phyloP scores from a whole-genome alignment of 2,329 filamentous ascomycete genomes.

The Epichloe coenophiala region DNA sequence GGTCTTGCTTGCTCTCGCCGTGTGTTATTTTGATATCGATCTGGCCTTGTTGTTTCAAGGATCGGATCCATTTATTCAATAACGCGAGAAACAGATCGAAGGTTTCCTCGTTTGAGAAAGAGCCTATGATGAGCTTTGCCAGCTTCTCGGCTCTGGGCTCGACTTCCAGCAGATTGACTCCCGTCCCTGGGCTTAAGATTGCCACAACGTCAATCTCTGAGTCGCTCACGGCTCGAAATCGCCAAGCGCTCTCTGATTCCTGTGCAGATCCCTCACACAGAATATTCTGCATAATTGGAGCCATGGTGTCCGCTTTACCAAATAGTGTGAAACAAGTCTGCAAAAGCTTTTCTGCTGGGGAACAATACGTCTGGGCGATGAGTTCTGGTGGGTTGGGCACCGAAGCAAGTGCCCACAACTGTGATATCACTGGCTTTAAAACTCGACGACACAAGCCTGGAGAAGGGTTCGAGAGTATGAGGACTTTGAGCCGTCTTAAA shows the following conservation, averaged over 20 bases:
- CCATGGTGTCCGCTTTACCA: constrained; percentile 35
- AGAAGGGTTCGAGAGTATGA: constrained; percentile 52
- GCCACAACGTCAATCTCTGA: constrained; percentile 39
- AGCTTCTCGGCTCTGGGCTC: constrained; percentile 35
- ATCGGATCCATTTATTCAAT: constrained; percentile 33
- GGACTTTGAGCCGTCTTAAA: constrained; percentile 38
- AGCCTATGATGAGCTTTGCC: constrained; percentile 33
- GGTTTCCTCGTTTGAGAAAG: constrained; percentile 40
- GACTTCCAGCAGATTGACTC: constrained; percentile 28
- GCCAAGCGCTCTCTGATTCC: constrained; percentile 31
- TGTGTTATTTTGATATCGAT: constrained; percentile 15
- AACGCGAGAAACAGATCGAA: constrained; percentile 42
- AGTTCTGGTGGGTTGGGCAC: constrained; percentile 26
- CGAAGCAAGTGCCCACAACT: constrained; percentile 49
- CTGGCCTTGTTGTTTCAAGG: constrained; percentile 13
- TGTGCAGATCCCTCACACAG: constrained; percentile 37
- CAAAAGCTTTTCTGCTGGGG: constrained; percentile 36
- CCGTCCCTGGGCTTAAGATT: constrained; percentile 10
- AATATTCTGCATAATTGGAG: constrained; percentile 37
- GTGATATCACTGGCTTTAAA: constrained; percentile 41
- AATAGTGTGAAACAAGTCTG: constrained; percentile 44
- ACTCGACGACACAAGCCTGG: constrained; percentile 51
- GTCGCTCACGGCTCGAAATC: constrained; percentile 30
- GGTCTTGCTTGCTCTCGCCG: constrained; percentile 16
- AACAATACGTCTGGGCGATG: constrained; percentile 26